Evolutionary conservation across 2,329 filamentous ascomycete species (phyloP), one percentile per base, ranked within the genome.

Genomic region (Fusarium fujikuroi): DNA sequence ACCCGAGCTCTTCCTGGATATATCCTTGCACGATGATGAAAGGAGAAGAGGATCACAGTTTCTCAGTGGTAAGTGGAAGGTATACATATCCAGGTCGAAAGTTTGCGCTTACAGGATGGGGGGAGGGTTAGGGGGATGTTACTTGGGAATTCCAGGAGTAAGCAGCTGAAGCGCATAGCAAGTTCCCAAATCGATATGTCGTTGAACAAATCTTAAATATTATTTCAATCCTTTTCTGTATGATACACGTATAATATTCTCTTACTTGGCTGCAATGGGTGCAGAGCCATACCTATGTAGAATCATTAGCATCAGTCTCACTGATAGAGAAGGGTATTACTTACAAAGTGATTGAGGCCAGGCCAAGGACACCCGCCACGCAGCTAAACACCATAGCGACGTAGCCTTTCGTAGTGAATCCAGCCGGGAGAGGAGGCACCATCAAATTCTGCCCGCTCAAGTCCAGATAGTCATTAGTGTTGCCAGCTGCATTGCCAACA

Each of bases 61-160:
- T 2, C n/a, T 77, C 81, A 0, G 81, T 83, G 49, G 81, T 80
- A 10, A 80, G 80, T 32, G 80, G 80, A 3, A 77, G 70, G 25
- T 72, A 80, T 42, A 75, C 81, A 1, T 83, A 80, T 23, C 80
- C 81, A 0, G 80, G 80, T 0, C 67, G 80, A 1, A 76, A 79
- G 34, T 80, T 82, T 58, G 80, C 80, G 3, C 61, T 77, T 18
- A 67, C 77, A 0, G 6, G 28, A 30, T 5, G 28, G 28, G 28
- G 6, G 7, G 28, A 30, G 28, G 28, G 28, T 7, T 30, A 30
- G 8, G 28, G 28, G 7, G 9, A 30, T 30, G 25, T n/a, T n/a
- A n/a, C n/a, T n/a, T n/a, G n/a, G n/a, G n/a, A n/a, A n/a, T 25
- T 25, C 25, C 25, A 5, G 25, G 25, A 25, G 5, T 16, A 28